These are phyloP conservation scores for Aspergillus chevalieri DNA, from an alignment of 2,329 filamentous ascomycete genomes.

Conservation along the genomic window DNA sequence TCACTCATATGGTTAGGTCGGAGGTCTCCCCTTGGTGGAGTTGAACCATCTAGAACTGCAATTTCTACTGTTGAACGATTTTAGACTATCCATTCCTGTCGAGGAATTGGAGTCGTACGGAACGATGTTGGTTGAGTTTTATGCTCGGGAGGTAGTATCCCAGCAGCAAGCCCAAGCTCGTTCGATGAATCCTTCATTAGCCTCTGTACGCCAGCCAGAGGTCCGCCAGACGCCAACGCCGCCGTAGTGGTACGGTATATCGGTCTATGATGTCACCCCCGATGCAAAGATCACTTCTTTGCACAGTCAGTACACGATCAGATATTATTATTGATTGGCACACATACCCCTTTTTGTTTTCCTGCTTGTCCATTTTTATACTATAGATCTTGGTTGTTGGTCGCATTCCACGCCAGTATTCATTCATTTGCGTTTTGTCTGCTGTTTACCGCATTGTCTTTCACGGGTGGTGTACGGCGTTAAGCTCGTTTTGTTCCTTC, in stretches of 20 bases:
- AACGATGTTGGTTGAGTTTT: slow-evolving; percentile 98
- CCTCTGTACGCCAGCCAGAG: slow-evolving; percentile 10
- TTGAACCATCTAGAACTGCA: slow-evolving; percentile 95
- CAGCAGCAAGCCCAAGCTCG: slow-evolving; percentile 44
- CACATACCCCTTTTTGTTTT: slow-evolving; percentile 16
- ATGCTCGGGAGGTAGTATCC: slow-evolving; percentile 78
- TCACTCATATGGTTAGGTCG: slow-evolving; percentile 58
- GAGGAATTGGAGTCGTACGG: slow-evolving; percentile 96
- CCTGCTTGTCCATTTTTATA: slow-evolving; percentile 13
- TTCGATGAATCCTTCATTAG: slow-evolving; percentile 19
- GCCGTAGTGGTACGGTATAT: slow-evolving; percentile 17
- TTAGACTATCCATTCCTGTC: slow-evolving; percentile 83
- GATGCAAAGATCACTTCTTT: not conserved
- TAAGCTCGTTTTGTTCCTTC: too few relatives aligned
- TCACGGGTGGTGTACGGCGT: too few relatives aligned
- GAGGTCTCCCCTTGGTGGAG: slow-evolving; percentile 82
- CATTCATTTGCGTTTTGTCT: too few relatives aligned
- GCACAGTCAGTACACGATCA: slow-evolving; percentile 2
- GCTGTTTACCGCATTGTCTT: too few relatives aligned
- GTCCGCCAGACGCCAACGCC: slow-evolving; percentile 31
- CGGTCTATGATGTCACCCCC: not conserved
- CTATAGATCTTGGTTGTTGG: slow-evolving; percentile 6
- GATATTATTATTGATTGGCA: slow-evolving; percentile 7
- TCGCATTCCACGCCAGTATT: too few relatives aligned
- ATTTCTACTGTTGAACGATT: slow-evolving; percentile 92